These are phyloP conservation scores for Condylostoma magnum DNA, from an alignment of 169 alveolate genomes.

Conservation along the genomic window DNA sequence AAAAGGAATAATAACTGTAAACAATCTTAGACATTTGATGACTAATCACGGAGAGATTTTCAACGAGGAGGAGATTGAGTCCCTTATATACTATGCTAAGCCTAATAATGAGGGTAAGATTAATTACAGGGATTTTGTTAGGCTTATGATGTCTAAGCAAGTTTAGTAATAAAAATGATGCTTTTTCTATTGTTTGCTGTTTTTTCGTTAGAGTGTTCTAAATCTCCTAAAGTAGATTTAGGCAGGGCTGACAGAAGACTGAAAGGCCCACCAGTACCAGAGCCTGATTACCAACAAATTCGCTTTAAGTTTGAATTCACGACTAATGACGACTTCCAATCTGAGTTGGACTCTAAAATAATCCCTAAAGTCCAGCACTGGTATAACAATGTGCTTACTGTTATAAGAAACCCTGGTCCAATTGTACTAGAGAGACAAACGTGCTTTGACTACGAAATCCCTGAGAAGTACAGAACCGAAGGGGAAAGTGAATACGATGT, in stretches of 20 bases:
- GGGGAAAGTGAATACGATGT: neutral
- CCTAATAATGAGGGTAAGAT: constrained; percentile 32
- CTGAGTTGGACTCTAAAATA: neutral
- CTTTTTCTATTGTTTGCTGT: too few species aligned
- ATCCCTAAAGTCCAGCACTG: neutral
- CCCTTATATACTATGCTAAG: constrained; percentile 31
- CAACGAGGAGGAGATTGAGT: constrained; percentile 29
- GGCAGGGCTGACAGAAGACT: too few species aligned
- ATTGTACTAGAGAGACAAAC: neutral
- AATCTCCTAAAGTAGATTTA: too few species aligned
- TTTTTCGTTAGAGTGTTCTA: too few species aligned
- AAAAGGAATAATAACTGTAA: constrained; percentile 25
- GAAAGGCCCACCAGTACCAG: constrained; percentile 23
- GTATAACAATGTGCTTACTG: neutral
- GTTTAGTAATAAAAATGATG: too few species aligned
- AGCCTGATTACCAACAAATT: neutral
- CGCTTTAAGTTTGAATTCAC: neutral
- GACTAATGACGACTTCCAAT: neutral
- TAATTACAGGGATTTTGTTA: constrained; percentile 32
- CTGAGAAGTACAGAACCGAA: neutral
- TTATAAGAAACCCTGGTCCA: neutral
- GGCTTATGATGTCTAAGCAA: constrained; percentile 35
- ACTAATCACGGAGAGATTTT: constrained; percentile 25
- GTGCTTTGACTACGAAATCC: neutral
- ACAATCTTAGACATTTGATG: constrained; percentile 17